Base-by-base conservation (phyloP, 2,329 filamentous ascomycete genomes). In the Orbilia javanica region DNA sequence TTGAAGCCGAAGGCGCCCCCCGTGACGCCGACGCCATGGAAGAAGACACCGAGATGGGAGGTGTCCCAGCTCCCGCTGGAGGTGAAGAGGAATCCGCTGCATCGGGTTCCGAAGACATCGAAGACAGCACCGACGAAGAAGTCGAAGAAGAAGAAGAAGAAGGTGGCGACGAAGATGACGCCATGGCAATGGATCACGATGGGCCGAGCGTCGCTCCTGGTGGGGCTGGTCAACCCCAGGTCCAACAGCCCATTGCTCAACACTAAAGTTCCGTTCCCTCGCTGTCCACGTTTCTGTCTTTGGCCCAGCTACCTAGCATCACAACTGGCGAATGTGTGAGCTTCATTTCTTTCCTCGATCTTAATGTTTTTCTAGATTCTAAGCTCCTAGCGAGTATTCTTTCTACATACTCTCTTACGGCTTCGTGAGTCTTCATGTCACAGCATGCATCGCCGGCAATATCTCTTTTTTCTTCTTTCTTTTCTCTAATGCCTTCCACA, bases 111-210 rank as follows among this genome's bases (percentile, higher is more conserved):
- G 85, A 84, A 46, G 86, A 87, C 22, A 89, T 86, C 25, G 89
- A 92, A 18, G 91, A 92, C 67, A 79, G 79, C 39, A 90, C 91
- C 15, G 90, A 90, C 76, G 86, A 87, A 80, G 92, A 90, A 15
- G 92, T 94, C 78, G 91, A 90, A 75, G 92, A 90, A 80, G 93
- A 90, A 82, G 92, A 94, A 83, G 92, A 94, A 52, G 92, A 94
- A 53, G 92, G 93, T 82, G 90, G 90, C 69, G 92, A 94, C 84
- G 91, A 91, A 34, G 90, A 90, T 79, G 89, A 93, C 25, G 89
- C 90, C 66, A 90, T 91, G 75, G 90, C 91, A 13, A 88, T 90
- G 39, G 90, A 91, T 53, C 31, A 81, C 69, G 81, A 79, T 48
- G 46, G 80, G 67, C 22, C 20, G 31, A 53, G 44, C 10, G 52